A percentile compares a stretch with the other conserved stretches of the same genome.
Evolutionary conservation across 108 stramenopile species (phyloP).

Genomic region (Cylindrotheca fusiformis): DNA sequence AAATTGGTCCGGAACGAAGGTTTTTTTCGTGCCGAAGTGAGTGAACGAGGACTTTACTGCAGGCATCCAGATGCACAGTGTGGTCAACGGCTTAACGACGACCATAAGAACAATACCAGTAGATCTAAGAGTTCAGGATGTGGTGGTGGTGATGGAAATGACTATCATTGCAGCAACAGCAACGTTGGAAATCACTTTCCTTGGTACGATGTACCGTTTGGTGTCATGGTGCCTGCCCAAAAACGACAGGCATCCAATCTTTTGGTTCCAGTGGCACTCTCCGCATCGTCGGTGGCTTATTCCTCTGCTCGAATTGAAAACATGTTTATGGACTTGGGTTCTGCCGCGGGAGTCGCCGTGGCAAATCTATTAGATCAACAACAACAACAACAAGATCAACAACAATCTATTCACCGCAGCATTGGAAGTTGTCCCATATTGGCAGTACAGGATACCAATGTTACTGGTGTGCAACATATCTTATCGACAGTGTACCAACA

Average conservation of each 20-base stretch:
- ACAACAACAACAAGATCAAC: too few relatives aligned
- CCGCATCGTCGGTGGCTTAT: slow-evolving; percentile 8
- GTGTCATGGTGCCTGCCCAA: slow-evolving; percentile 7
- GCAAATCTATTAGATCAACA: background rate
- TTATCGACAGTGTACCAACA: slow-evolving; percentile 3
- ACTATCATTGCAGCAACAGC: too few relatives aligned
- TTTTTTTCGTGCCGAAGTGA: slow-evolving; percentile 7
- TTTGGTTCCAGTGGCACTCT: background rate
- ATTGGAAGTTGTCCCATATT: slow-evolving; percentile 1
- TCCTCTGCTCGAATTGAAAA: slow-evolving; percentile 9
- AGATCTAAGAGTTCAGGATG: too few relatives aligned
- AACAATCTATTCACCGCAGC: too few relatives aligned
- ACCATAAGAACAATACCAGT: too few relatives aligned
- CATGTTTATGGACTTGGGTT: slow-evolving; percentile 11
- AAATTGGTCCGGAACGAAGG: slow-evolving; percentile 5
- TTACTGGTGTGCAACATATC: slow-evolving; percentile 1
- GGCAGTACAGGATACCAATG: slow-evolving; percentile 5
- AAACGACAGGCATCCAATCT: slow-evolving; percentile 3
- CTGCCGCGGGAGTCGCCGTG: slow-evolving; percentile 7
- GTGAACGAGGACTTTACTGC: background rate
- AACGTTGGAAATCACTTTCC: background rate
- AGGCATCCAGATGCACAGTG: too few relatives aligned
- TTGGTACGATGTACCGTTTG: slow-evolving; percentile 7
- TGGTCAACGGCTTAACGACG: too few relatives aligned
- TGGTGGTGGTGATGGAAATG: too few relatives aligned